Evolutionary conservation across 768 basidiomycete species (phyloP).

Genomic region (Termitomyces sp.): DNA sequence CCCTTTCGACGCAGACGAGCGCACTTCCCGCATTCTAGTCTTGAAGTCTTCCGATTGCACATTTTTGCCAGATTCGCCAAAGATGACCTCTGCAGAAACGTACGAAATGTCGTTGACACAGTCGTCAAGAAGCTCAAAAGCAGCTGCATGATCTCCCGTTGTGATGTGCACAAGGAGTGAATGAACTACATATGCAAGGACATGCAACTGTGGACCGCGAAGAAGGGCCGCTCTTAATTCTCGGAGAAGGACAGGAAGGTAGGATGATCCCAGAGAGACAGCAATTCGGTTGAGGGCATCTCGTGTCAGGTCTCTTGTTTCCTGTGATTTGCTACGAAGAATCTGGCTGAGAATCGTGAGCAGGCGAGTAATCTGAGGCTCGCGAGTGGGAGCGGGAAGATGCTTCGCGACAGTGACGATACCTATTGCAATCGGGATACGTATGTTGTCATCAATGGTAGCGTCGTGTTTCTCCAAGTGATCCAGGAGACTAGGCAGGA

Average conservation of each 20-base stretch:
- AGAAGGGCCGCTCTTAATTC: constrained; percentile 81
- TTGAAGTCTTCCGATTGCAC: constrained; percentile 86
- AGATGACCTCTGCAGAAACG: constrained; percentile 84
- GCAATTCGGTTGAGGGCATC: constrained; percentile 81
- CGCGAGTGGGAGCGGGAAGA: constrained; percentile 58
- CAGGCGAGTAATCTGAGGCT: constrained; percentile 67
- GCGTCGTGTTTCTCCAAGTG: constrained; percentile 79
- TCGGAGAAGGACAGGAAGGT: constrained; percentile 66
- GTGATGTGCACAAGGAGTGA: constrained; percentile 80
- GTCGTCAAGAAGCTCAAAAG: constrained; percentile 64
- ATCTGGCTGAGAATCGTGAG: constrained; percentile 85
- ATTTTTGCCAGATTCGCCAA: constrained; percentile 90
- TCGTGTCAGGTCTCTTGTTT: constrained; percentile 81
- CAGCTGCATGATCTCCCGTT: constrained; percentile 42
- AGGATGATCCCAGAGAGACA: constrained; percentile 62
- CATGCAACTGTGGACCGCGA: constrained; percentile 92
- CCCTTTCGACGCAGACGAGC: constrained; percentile 74
- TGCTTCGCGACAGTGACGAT: constrained; percentile 80
- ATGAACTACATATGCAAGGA: constrained; percentile 82
- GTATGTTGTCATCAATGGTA: constrained; percentile 75
- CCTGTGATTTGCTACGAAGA: constrained; percentile 89
- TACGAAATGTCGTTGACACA: constrained; percentile 76
- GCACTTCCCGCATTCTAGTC: constrained; percentile 91
- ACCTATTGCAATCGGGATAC: constrained; percentile 85
- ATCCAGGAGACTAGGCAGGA: constrained; percentile 74